Percentiles rank a stretch among this genome's conserved stretches.
Conservation (phyloP, 1,284 basidiomycete species). For the Taiwanofungus camphoratus region DNA sequence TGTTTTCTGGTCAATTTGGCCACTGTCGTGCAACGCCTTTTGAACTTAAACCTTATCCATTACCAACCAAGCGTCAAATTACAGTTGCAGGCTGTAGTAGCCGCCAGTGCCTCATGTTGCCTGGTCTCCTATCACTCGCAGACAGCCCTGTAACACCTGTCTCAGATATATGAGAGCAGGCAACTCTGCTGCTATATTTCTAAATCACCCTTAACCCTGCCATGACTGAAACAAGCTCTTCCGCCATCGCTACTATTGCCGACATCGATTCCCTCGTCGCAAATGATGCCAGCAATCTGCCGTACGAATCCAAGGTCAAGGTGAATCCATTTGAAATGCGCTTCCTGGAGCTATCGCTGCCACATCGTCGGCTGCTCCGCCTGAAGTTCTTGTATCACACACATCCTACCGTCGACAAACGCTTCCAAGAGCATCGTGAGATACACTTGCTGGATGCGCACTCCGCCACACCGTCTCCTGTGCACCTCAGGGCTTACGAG, state of each 20-base stretch:
- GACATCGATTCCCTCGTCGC: conserved; percentile 5
- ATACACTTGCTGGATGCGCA: not conserved
- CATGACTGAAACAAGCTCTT: not conserved
- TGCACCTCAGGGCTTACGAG: conserved; percentile 2
- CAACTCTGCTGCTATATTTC: too few relatives aligned
- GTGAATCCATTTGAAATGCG: conserved; percentile 6
- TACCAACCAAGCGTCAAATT: too few relatives aligned
- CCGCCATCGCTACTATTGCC: conserved; percentile 1
- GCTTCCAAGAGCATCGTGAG: conserved; percentile 1
- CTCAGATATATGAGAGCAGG: too few relatives aligned
- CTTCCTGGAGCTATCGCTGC: conserved; percentile 6
- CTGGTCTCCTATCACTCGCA: not conserved
- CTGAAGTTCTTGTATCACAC: conserved; percentile 7
- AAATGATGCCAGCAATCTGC: not conserved
- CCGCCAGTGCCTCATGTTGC: conserved; percentile 1
- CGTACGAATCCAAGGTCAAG: not conserved
- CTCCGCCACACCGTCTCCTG: not conserved
- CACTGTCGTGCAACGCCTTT: too few relatives aligned
- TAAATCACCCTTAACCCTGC: not conserved
- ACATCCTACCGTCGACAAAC: conserved; percentile 7
- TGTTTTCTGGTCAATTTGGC: too few relatives aligned
- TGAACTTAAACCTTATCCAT: too few relatives aligned
- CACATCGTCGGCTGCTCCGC: conserved; percentile 1
- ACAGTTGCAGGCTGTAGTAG: too few relatives aligned
- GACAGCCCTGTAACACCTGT: not conserved